These are phyloP conservation scores for Xanthoceras sorbifolium DNA, from an alignment of 345 rosid species.

Conservation along the genomic window DNA sequence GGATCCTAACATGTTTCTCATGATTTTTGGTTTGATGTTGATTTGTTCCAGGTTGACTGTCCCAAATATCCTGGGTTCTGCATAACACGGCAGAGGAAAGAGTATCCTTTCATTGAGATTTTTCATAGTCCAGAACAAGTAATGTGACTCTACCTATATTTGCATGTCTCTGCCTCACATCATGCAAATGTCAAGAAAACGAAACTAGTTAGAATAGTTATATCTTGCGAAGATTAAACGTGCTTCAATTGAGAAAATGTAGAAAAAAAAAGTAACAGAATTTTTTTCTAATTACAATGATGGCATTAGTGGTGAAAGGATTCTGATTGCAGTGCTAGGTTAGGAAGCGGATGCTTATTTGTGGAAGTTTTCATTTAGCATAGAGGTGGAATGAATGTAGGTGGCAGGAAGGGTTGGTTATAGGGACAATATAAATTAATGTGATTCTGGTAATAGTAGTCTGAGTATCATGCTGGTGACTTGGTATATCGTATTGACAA, in stretches of 20 bases:
- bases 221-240: background rate
- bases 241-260: no score
- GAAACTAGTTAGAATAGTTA: background rate
- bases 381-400: background rate
- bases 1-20: conserved; percentile 8
- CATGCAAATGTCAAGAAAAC: background rate
- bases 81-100: conserved; percentile 78
- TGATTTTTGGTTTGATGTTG: conserved; percentile 26
- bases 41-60: conserved; percentile 81
- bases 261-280: background rate
- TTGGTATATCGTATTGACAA: background rate
- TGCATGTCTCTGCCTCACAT: background rate
- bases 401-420: background rate
- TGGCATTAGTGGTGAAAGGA: background rate
- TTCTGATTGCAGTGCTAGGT: background rate
- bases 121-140: conserved; percentile 91
- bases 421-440: background rate
- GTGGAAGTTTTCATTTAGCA: background rate
- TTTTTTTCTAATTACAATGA: background rate
- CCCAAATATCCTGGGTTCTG: conserved; percentile 99
- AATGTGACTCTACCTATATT: conserved; percentile 15
- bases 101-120: conserved; percentile 89
- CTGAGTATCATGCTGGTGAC: background rate
- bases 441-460: background rate
- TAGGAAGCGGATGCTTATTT: background rate